Conservation (phyloP, 208 protist genomes). For the Leishmania gerbilli region DNA sequence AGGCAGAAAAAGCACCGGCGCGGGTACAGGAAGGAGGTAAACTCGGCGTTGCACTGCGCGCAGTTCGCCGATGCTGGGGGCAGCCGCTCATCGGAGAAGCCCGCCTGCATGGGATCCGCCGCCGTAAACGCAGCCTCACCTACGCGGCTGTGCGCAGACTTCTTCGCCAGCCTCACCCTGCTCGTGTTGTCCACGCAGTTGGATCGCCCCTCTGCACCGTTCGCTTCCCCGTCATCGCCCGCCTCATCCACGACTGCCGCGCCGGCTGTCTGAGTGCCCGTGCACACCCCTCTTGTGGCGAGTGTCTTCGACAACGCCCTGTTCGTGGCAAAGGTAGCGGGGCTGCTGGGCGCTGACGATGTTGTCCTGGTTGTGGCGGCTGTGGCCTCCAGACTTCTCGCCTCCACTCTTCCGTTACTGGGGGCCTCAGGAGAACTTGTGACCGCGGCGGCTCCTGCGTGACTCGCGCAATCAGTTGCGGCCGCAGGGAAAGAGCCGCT, state of each 20-base stretch:
- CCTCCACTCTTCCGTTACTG: neutral
- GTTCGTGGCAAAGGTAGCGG: neutral
- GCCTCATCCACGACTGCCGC: neutral
- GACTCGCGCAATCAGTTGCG: neutral
- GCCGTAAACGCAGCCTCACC: neutral
- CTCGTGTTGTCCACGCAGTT: neutral
- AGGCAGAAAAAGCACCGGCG: conserved; percentile 75
- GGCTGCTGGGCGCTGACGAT: neutral
- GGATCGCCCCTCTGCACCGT: neutral
- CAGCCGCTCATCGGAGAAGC: conserved; percentile 41
- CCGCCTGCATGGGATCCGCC: neutral
- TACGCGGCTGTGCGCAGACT: neutral
- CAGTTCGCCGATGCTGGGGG: conserved; percentile 44
- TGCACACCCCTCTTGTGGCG: neutral
- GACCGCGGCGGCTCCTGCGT: neutral
- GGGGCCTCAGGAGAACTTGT: neutral
- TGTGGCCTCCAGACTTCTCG: neutral
- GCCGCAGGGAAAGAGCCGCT: neutral
- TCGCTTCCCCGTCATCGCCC: neutral
- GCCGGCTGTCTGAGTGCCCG: neutral
- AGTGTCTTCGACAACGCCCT: neutral
- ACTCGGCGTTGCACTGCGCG: conserved; percentile 60
- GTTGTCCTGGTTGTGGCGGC: neutral
- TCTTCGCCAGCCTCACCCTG: neutral
- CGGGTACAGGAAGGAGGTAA: conserved; percentile 61